Evolutionary conservation across 2,329 filamentous ascomycete species (phyloP), one percentile per base, ranked within the genome.

Genomic region (Trichoderma guizhouense): DNA sequence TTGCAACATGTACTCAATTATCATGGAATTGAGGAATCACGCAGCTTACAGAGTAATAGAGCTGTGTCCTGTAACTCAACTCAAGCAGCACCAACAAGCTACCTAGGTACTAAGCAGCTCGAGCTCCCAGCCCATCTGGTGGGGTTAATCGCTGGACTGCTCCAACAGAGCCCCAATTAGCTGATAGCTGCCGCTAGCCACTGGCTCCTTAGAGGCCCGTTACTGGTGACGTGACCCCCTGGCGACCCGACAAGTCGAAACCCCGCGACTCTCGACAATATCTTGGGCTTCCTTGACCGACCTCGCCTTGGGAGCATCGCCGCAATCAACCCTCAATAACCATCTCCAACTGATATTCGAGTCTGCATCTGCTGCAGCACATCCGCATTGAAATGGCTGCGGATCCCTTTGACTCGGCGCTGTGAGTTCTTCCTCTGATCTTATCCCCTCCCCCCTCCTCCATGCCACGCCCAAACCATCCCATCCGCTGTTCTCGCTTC

Each of bases 341-440:
- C 30, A 21, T 8, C 30, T 55, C 21, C n/a, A 21, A 63, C 9
- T 32, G 26, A 14, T 15, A 47, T n/a, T 28, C n/a, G 47, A 36
- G 15, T 14, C 36, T 36, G 61, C 53, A n/a, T 43, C 18, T 7
- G 28, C 5, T 32, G 61, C 69, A 65, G 62, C 26, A 18, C 26
- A 57, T 6, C 8, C 9, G 21, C 62, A 57, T 47, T 15, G 24
- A 15, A 71, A 73, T 63, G 58, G 82, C 85, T 78, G 85, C 86
- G 77, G 91, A 92, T 77, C 90, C 90, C 8, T 92, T 92, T 79
- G 92, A 94, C 82, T 92, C 91, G 79, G 92, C 92, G 71, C 89
- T 94, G 92, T 93, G 86, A 82, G 90, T 63, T 66, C 53, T 14
- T n/a, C 71, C 5, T 7, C 5, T n/a, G 15, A 1, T 12, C 26